These are phyloP conservation scores for Ploettnerulaceae sp. DNA, from an alignment of 2,329 filamentous ascomycete species.

Conservation along the genomic window DNA sequence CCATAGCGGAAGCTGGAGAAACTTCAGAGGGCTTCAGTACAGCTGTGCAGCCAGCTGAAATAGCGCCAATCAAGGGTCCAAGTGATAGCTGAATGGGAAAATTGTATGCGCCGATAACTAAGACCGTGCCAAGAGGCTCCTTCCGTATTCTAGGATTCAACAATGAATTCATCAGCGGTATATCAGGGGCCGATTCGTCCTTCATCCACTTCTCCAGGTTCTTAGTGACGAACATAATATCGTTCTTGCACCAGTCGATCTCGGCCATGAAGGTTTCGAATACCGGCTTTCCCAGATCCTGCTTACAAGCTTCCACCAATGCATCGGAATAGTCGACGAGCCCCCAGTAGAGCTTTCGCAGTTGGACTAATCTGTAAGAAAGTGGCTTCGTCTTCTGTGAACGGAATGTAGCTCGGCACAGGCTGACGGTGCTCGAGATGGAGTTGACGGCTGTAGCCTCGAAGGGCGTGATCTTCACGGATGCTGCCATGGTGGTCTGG, in stretches of 20 bases:
- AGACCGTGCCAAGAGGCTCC: slow-evolving; percentile 76
- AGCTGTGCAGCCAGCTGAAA: slow-evolving; percentile 85
- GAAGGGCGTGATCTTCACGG: slow-evolving; percentile 38
- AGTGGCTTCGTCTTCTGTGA: slow-evolving; percentile 78
- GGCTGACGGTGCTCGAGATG: slow-evolving; percentile 58
- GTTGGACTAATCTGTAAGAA: slow-evolving; percentile 76
- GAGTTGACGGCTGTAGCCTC: slow-evolving; percentile 59
- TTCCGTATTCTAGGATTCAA: slow-evolving; percentile 75
- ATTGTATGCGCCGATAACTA: slow-evolving; percentile 93
- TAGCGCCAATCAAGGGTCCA: slow-evolving; percentile 78
- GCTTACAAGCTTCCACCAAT: slow-evolving; percentile 68
- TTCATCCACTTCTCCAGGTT: slow-evolving; percentile 78
- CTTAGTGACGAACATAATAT: slow-evolving; percentile 72
- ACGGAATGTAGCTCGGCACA: slow-evolving; percentile 64
- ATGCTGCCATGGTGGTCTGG: slow-evolving; percentile 18
- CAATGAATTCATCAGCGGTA: slow-evolving; percentile 61
- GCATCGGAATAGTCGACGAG: slow-evolving; percentile 71
- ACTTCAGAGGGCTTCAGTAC: slow-evolving; percentile 88
- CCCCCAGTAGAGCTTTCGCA: slow-evolving; percentile 93
- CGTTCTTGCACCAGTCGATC: slow-evolving; percentile 72
- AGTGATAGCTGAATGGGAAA: slow-evolving; percentile 81
- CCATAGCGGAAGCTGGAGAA: slow-evolving; percentile 68
- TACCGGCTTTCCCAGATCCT: slow-evolving; percentile 72
- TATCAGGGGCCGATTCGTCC: slow-evolving; percentile 70
- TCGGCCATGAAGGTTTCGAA: slow-evolving; percentile 74